Percentiles rank a stretch among this genome's conserved stretches.
Evolutionary conservation across 148 eudicot species (phyloP).

Genomic region (Oxyria digyna): DNA sequence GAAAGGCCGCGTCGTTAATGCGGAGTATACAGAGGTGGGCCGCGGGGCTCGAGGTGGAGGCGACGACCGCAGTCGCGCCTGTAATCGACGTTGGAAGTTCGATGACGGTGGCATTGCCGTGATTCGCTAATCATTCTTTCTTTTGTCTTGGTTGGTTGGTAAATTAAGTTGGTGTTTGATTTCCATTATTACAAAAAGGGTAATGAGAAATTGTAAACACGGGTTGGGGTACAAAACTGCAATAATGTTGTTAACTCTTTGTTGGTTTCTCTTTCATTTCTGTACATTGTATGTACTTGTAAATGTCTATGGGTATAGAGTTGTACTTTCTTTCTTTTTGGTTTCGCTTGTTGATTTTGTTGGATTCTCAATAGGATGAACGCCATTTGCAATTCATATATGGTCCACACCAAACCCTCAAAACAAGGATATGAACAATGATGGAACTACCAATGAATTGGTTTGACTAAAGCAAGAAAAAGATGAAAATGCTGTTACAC

Average conservation of each 20-base stretch:
- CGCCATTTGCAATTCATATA: no score
- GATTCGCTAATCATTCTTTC: not conserved
- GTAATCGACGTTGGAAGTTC: not conserved
- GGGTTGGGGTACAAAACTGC: not conserved
- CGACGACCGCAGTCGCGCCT: slow-evolving; percentile 2
- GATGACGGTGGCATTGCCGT: not conserved
- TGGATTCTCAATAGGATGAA: no score
- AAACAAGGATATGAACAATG: no score
- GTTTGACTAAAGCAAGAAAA: no score
- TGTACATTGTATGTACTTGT: slow-evolving; percentile 5
- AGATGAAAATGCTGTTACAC: no score
- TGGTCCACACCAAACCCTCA: no score
- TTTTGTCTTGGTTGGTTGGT: not conserved
- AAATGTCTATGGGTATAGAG: not conserved
- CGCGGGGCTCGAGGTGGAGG: slow-evolving; percentile 48
- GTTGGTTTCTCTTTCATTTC: not conserved
- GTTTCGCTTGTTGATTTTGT: no score
- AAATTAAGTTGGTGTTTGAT: not conserved
- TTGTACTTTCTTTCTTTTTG: not conserved
- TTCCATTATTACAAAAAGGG: not conserved
- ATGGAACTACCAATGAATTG: no score
- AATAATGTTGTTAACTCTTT: not conserved
- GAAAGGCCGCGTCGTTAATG: slow-evolving; percentile 76
- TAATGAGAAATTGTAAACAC: slow-evolving; percentile 1
- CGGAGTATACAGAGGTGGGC: slow-evolving; percentile 84